Evolutionary conservation across 106 monocot genomes (phyloP), one percentile per base, ranked within the genome.

Genomic region (Vanilla planifolia): DNA sequence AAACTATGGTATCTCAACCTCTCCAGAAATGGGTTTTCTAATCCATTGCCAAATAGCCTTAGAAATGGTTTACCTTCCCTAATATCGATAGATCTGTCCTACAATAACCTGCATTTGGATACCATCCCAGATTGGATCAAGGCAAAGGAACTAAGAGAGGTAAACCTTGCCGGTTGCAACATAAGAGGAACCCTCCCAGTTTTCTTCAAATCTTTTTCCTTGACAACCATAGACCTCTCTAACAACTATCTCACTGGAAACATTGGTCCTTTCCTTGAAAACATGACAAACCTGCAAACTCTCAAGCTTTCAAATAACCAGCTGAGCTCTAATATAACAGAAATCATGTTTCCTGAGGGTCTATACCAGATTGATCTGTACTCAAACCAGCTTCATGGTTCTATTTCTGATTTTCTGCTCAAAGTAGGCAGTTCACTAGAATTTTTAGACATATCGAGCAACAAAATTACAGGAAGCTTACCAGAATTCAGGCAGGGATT

Each of bases 1-100:
- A 89, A 83, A 60, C 67, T 89, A 1, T 89, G 93, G 89, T 77
- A 80, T 36, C 72, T 95, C 9, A 83, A 95, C 39, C 66, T 95
- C 39, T 89, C 89, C 9, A 70, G 66, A 10, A 93, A 93, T 48
- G 70, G 36, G 40, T 9, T 89, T 11, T 57, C 67, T 1, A 75
- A 46, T 26, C 60, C 74, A 29, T 53, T 90, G 19, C 86, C 86
- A 3, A 27, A 13, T 61, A 68, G 59, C 1, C 37, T 80, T 11
- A 33, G 59, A 27, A 71, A 58, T 27, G 85, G 79, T 1, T 47
- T 92, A 7, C 88, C 84, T 40, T 80, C 80, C 14, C 58, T 92
- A 24, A 39, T 78, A 22, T 84, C 92, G 46, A 68, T 93, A 3
- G 84, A 93, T 41, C 55, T 93, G 17, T 88, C 84, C 32, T 77